Percentiles rank a stretch among this genome's conserved stretches.
These are phyloP conservation scores for Populus ilicifolia DNA, from an alignment of 345 rosid species.

Conservation along the genomic window DNA sequence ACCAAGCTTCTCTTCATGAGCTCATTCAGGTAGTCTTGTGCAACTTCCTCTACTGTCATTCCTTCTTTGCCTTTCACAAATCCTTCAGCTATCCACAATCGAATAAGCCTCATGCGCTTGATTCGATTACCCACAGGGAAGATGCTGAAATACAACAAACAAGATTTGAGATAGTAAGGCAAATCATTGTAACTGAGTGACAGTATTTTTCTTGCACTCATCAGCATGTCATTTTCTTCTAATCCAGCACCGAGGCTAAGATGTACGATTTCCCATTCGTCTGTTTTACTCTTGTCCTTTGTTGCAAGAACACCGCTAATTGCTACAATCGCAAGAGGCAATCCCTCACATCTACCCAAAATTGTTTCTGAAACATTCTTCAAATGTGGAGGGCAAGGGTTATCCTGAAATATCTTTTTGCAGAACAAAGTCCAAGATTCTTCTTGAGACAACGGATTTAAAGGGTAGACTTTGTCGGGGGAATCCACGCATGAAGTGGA, in stretches of 20 bases:
- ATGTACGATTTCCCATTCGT: slow-evolving; percentile 3
- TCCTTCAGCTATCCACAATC: slow-evolving; percentile 13
- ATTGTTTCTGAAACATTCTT: background rate
- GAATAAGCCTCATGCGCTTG: background rate
- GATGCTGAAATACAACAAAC: slow-evolving; percentile 8
- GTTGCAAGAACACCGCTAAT: slow-evolving; percentile 1
- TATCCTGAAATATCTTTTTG: background rate
- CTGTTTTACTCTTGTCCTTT: background rate
- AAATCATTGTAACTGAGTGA: slow-evolving; percentile 1
- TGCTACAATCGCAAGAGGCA: slow-evolving; percentile 8
- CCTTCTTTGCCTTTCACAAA: background rate
- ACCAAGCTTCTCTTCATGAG: slow-evolving; percentile 8
- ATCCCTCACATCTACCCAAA: slow-evolving; percentile 2
- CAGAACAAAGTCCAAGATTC: slow-evolving; percentile 2
- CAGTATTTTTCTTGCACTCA: background rate
- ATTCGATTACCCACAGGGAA: slow-evolving; percentile 1
- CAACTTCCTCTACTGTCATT: slow-evolving; percentile 10
- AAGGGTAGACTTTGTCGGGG: background rate
- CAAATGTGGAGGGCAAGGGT: slow-evolving; percentile 3
- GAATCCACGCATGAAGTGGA: background rate
- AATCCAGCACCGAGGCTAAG: background rate
- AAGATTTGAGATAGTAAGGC: slow-evolving; percentile 5
- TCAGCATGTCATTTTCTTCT: background rate
- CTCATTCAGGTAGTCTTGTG: slow-evolving; percentile 3
- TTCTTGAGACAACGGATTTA: background rate